Percentiles rank a stretch among this genome's conserved stretches.
These are phyloP conservation scores for Talaromyces atroroseus DNA, from an alignment of 2,329 filamentous ascomycete species.

Conservation along the genomic window DNA sequence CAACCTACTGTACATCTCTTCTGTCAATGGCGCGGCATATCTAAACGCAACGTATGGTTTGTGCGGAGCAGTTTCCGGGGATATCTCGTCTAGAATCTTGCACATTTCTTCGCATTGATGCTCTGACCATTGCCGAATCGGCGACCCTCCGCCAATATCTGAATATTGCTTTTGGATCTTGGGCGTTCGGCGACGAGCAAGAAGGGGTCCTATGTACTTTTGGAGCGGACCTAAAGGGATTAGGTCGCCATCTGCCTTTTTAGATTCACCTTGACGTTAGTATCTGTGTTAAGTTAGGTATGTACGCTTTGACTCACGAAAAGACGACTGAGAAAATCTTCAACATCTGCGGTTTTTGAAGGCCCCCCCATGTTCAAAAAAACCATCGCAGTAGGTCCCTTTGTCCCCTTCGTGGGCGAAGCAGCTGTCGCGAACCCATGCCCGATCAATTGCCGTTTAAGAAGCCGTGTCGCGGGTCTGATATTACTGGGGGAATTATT, in stretches of 20 bases:
- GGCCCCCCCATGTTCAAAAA: slow-evolving; percentile 99
- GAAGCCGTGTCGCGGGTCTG: slow-evolving; percentile 16
- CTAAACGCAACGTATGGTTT: slow-evolving; percentile 97
- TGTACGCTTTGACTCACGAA: slow-evolving; percentile 61
- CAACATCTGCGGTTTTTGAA: slow-evolving; percentile 79
- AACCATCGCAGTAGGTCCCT: slow-evolving; percentile 93
- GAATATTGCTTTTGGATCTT: slow-evolving; percentile 97
- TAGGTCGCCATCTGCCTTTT: slow-evolving; percentile 79
- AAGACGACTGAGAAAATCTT: slow-evolving; percentile 79
- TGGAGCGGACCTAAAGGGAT: slow-evolving; percentile 94
- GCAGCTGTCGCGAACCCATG: slow-evolving; percentile 56
- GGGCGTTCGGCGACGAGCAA: slow-evolving; percentile 79
- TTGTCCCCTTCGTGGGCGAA: slow-evolving; percentile 63
- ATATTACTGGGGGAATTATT: slow-evolving; percentile 17
- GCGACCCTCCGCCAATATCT: slow-evolving; percentile 93
- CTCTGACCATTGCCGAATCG: slow-evolving; percentile 97
- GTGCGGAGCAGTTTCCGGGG: slow-evolving; percentile 88
- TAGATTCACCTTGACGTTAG: background rate
- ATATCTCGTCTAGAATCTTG: slow-evolving; percentile 87
- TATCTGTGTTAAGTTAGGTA: slow-evolving; percentile 13
- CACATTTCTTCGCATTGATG: slow-evolving; percentile 93
- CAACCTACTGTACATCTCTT: slow-evolving; percentile 81
- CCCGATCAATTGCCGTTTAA: slow-evolving; percentile 21
- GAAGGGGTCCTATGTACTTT: slow-evolving; percentile 81
- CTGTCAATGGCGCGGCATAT: slow-evolving; percentile 88